Evolutionary conservation across 2,329 filamentous ascomycete species (phyloP).

Genomic region (Coniochaeta hoffmannii): DNA sequence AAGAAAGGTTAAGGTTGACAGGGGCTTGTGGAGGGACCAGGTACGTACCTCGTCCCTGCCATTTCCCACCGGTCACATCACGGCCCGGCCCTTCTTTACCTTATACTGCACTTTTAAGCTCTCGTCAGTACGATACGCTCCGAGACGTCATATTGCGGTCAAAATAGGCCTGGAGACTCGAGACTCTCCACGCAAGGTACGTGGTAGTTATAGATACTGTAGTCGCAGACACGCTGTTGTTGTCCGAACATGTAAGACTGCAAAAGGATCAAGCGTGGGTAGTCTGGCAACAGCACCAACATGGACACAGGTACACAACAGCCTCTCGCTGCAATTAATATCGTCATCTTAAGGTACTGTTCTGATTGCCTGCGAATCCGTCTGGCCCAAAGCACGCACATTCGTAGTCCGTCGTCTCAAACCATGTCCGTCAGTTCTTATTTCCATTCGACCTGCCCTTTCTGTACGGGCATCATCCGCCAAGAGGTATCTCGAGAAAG

Average conservation of each 20-base stretch:
- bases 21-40: background rate
- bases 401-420: background rate
- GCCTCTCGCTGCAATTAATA: too few species aligned
- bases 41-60: background rate
- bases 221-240: too few species aligned
- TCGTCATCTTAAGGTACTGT: background rate
- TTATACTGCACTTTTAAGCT: too few species aligned
- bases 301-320: too few species aligned
- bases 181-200: too few species aligned
- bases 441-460: background rate
- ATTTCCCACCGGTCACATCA: background rate
- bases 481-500: conserved; percentile 4
- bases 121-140: too few species aligned
- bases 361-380: background rate
- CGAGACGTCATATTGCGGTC: too few species aligned
- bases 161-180: too few species aligned
- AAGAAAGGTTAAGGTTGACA: conserved; percentile 1
- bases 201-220: too few species aligned
- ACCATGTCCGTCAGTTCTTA: background rate
- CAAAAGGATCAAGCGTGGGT: too few species aligned
- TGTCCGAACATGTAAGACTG: too few species aligned
- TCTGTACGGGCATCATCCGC: background rate
- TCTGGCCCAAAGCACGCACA: background rate
- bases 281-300: too few species aligned
- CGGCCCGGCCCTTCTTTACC: background rate